A percentile compares a stretch with the other conserved stretches of the same genome.
phyloP scores from a whole-genome alignment of 495 filamentous ascomycete species.

The Bacidia rubella region DNA sequence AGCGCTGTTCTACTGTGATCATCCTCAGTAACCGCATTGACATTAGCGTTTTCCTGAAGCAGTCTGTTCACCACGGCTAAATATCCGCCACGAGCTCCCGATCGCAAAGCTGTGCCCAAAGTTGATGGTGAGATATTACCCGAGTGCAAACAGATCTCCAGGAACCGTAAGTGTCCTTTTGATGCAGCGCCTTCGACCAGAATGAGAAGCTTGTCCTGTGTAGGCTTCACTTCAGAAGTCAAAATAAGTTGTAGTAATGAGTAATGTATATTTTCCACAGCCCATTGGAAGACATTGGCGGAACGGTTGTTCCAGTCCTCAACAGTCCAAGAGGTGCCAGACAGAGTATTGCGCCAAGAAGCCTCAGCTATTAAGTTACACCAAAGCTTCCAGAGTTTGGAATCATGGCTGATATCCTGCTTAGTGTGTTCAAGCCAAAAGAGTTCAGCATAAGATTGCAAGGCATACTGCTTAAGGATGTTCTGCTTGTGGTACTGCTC shows the following conservation, averaged over 20 bases:
- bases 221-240: background rate
- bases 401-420: background rate
- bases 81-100: background rate
- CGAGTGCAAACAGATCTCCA: background rate
- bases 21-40: background rate
- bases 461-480: background rate
- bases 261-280: background rate
- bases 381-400: background rate
- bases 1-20: background rate
- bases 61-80: background rate
- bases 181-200: background rate
- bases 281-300: background rate
- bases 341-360: background rate
- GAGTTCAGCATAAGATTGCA: background rate
- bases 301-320: background rate
- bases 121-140: background rate
- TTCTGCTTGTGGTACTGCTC: background rate
- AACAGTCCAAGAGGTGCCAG: background rate
- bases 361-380: background rate
- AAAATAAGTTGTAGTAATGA: background rate
- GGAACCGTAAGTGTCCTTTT: background rate
- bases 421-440: slow-evolving; percentile 1
- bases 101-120: background rate
- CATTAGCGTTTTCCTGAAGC: background rate
- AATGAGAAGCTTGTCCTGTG: background rate